These are phyloP conservation scores for Fusarium begoniae DNA, from an alignment of 2,329 filamentous ascomycete genomes.

Conservation along the genomic window DNA sequence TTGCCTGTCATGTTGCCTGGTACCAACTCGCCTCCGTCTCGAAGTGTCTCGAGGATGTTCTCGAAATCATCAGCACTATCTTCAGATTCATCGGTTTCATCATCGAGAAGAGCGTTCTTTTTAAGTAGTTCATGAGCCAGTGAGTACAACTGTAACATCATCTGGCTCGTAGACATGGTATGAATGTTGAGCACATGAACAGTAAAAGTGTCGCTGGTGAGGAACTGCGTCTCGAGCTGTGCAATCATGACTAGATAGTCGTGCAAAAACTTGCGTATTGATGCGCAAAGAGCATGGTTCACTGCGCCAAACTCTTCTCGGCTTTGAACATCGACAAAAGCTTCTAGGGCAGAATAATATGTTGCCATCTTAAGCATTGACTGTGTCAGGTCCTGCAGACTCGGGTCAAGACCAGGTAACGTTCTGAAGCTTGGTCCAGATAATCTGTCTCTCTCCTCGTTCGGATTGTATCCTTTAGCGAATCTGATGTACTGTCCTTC, in stretches of 20 bases:
- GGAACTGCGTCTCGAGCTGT: conserved; percentile 90
- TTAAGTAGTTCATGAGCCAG: conserved; percentile 88
- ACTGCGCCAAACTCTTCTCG: conserved; percentile 92
- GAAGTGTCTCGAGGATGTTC: conserved; percentile 88
- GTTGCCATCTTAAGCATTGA: conserved; percentile 95
- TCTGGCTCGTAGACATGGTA: conserved; percentile 87
- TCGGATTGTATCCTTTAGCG: conserved; percentile 81
- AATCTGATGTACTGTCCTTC: conserved; percentile 98
- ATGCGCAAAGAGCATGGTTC: conserved; percentile 95
- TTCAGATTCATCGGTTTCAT: conserved; percentile 75
- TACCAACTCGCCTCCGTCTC: conserved; percentile 84
- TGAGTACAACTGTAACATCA: conserved; percentile 89
- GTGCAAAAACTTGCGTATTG: conserved; percentile 88
- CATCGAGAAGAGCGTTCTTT: conserved; percentile 87
- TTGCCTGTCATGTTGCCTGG: conserved; percentile 83
- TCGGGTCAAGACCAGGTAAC: conserved; percentile 86
- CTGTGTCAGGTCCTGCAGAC: conserved; percentile 83
- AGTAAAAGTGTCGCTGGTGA: conserved; percentile 89
- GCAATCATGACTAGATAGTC: conserved; percentile 94
- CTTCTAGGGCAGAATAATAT: conserved; percentile 89
- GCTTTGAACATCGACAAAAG: conserved; percentile 94
- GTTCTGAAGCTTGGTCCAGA: conserved; percentile 84
- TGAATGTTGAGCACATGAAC: conserved; percentile 93
- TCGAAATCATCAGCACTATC: conserved; percentile 87
- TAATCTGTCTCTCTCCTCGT: conserved; percentile 85